A percentile compares a stretch with the other conserved stretches of the same genome.
Evolutionary conservation across 805 yeast species (phyloP).

Genomic region (Cyberlindnera petersonii): DNA sequence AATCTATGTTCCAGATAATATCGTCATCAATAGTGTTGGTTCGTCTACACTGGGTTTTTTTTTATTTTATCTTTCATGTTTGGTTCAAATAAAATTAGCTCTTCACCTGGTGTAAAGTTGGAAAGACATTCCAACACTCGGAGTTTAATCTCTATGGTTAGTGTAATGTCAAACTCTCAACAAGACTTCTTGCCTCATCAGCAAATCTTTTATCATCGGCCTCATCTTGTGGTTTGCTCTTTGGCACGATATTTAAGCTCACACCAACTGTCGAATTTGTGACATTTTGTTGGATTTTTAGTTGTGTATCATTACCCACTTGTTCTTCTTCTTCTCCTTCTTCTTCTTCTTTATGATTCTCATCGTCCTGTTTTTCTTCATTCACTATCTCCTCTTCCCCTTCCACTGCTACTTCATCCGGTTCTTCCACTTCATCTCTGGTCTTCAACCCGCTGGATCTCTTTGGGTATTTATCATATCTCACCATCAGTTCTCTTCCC

Average conservation of each 20-base stretch:
- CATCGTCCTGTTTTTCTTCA: not conserved
- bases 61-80: too few species aligned
- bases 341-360: not conserved
- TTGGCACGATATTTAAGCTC: not conserved
- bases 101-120: not conserved
- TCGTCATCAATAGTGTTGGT: too few species aligned
- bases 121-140: not conserved
- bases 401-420: conserved; percentile 1
- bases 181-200: conserved; percentile 25
- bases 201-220: conserved; percentile 22
- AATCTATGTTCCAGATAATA: too few species aligned
- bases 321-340: conserved; percentile 1
- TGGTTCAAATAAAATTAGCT: not conserved
- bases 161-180: conserved; percentile 17
- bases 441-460: conserved; percentile 2
- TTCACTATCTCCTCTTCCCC: not conserved
- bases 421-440: not conserved
- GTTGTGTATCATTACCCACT: not conserved
- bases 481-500: conserved; percentile 57
- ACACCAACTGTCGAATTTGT: too few species aligned
- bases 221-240: not conserved
- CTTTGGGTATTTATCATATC: conserved; percentile 53
- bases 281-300: not conserved
- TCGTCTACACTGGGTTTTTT: too few species aligned
- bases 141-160: not conserved